Evolutionary conservation across 2,329 filamentous ascomycete genomes (phyloP).

Genomic region (Emergomyces orientalis): DNA sequence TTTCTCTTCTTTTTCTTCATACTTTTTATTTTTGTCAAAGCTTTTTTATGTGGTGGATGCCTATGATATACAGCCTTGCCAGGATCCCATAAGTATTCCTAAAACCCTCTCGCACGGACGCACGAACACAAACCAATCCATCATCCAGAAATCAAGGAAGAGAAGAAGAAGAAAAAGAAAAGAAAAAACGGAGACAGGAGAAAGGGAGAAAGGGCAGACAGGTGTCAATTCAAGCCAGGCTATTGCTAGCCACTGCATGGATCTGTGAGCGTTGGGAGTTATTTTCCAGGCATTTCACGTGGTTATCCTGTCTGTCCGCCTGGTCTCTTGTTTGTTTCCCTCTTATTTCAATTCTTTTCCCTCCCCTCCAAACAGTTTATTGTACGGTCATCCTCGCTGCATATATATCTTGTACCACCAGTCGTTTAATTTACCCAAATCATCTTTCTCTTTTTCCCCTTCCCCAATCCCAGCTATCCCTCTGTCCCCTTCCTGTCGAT

Average conservation of each 20-base stretch:
- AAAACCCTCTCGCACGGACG: background rate
- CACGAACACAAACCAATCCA: background rate
- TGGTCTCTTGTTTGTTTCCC: constrained; percentile 1
- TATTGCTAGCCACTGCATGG: background rate
- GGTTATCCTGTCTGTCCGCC: background rate
- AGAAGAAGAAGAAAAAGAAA: constrained; percentile 3
- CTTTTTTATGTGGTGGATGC: background rate
- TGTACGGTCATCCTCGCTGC: background rate
- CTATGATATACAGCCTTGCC: constrained; percentile 1
- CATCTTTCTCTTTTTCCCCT: background rate
- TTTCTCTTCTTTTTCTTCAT: background rate
- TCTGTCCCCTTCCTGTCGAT: background rate
- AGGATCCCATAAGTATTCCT: background rate
- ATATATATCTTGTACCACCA: constrained; percentile 6
- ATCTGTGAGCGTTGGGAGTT: background rate
- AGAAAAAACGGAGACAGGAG: background rate
- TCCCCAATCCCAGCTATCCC: background rate
- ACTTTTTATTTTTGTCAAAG: background rate
- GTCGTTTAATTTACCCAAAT: background rate
- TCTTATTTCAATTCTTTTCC: background rate
- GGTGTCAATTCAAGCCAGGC: background rate
- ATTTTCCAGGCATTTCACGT: constrained; percentile 1
- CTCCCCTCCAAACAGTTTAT: background rate
- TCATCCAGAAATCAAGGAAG: background rate
- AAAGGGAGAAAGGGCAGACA: constrained; percentile 1